Conservation (phyloP, 176 grass and related monocot genomes). For the Oryza rufipogon region DNA sequence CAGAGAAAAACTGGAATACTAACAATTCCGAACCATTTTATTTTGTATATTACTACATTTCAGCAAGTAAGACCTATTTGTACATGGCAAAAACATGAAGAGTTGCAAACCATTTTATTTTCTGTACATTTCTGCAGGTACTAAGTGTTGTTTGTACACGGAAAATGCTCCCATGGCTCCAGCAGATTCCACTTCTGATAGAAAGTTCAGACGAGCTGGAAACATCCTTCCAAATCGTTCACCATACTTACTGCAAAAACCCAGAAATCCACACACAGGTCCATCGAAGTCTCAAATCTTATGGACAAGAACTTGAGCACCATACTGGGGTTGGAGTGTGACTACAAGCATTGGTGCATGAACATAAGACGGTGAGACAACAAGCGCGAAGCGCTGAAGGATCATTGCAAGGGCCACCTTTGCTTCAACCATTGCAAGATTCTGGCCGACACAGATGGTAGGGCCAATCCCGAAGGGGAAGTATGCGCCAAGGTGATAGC, state of each 20-base stretch:
- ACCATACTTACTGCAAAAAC: not conserved
- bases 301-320: slow-evolving; percentile 69
- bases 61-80: too few relatives aligned
- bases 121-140: not conserved
- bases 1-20: not conserved
- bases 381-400: slow-evolving; percentile 58
- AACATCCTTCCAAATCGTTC: not conserved
- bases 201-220: slow-evolving; percentile 6
- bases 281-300: slow-evolving; percentile 50
- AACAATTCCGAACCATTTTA: not conserved
- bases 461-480: slow-evolving; percentile 73
- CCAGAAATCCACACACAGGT: not conserved
- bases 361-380: slow-evolving; percentile 70
- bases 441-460: slow-evolving; percentile 76
- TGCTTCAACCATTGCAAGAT: slow-evolving; percentile 68
- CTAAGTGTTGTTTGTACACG: not conserved
- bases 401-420: slow-evolving; percentile 70
- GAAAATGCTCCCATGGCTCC: not conserved
- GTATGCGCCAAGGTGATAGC: slow-evolving; percentile 70
- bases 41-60: too few relatives aligned
- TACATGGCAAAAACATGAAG: too few relatives aligned
- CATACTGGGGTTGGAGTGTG: slow-evolving; percentile 76
- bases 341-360: slow-evolving; percentile 73
- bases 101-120: not conserved
- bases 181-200: not conserved